Base-by-base conservation (phyloP, 345 rosid genomes). In the Linum trigynum region DNA sequence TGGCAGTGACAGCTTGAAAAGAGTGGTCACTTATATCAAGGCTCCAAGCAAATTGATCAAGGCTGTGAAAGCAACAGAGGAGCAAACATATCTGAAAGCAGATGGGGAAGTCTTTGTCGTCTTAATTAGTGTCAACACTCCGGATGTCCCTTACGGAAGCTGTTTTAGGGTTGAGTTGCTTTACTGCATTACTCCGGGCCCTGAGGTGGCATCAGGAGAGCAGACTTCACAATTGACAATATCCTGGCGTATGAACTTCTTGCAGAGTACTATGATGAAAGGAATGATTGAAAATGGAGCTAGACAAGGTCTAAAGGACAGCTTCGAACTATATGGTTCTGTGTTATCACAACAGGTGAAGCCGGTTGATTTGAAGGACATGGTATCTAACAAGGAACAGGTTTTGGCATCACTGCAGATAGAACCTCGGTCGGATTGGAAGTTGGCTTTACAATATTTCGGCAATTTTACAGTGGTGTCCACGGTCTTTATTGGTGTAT, bases 221-320 rank as follows among this genome's bases (percentile, higher is more conserved):
- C 82, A 78, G 51, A 83, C 85, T 77, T 86, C 97, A 8, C 85
- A 79, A 71, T 75, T 92, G 75, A 86, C 83, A n/a, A 66, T 94
- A 67, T 94, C 99, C 0, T 94, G 97, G 98, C 74, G 91, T 50
- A 74, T 83, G 79, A 92, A 90, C 75, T 92, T 90, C 74, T 69
- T 88, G 71, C 98, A 92, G 81, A 86, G 89, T 76, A 84, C 96
- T 43, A 90, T 88, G 92, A 90, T 92, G 91, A 88, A 75, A 82
- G 78, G 97, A 42, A 88, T 92, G 96, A 92, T 90, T 72, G 97
- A 92, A 74, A 88, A 83, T 70, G 98, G 97, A 60, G 92, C 96
- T 45, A 80, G 94, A 15, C 84, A 78, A 72, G 98, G 96, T 72
- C 60, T 92, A 51, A 92, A 78, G 81, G 97, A 92, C 23, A 90